phyloP scores from a whole-genome alignment of 2,329 filamentous ascomycete species.

The Phyllosticta citribraziliensis region DNA sequence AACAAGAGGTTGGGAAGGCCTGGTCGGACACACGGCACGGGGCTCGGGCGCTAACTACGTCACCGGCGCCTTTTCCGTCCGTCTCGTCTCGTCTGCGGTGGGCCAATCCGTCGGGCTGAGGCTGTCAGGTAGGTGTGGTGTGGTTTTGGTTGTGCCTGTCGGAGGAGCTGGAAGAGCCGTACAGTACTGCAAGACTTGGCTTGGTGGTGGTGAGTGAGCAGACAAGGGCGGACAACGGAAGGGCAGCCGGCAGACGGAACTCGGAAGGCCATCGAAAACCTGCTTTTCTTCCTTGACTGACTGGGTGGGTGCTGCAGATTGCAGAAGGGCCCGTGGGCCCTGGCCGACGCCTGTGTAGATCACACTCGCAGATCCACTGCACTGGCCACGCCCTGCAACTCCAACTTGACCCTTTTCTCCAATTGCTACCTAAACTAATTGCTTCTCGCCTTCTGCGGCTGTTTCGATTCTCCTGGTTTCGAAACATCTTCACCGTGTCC shows the following conservation, averaged over 20 bases:
- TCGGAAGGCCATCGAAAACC: neutral
- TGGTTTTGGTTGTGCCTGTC: neutral
- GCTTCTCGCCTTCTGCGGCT: too few species aligned
- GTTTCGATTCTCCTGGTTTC: neutral
- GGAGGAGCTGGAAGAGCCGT: neutral
- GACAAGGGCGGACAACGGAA: too few species aligned
- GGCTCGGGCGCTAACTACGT: neutral
- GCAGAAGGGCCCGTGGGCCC: neutral
- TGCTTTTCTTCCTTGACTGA: too few species aligned
- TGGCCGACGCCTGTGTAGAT: neutral
- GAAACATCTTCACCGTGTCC: neutral
- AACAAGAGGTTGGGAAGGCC: neutral
- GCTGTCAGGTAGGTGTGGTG: neutral
- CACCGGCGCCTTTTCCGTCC: neutral
- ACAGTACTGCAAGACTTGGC: neutral
- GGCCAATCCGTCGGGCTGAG: neutral
- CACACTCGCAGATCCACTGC: conserved; percentile 7
- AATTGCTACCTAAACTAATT: neutral
- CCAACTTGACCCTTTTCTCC: neutral
- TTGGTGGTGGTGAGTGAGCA: too few species aligned
- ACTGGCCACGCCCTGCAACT: conserved; percentile 2
- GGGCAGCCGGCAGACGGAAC: neutral
- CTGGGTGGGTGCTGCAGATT: too few species aligned
- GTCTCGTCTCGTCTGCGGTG: too few species aligned
- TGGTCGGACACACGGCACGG: neutral